Evolutionary conservation across 805 yeast species (phyloP).

Genomic region (Middelhovenomyces tepae): DNA sequence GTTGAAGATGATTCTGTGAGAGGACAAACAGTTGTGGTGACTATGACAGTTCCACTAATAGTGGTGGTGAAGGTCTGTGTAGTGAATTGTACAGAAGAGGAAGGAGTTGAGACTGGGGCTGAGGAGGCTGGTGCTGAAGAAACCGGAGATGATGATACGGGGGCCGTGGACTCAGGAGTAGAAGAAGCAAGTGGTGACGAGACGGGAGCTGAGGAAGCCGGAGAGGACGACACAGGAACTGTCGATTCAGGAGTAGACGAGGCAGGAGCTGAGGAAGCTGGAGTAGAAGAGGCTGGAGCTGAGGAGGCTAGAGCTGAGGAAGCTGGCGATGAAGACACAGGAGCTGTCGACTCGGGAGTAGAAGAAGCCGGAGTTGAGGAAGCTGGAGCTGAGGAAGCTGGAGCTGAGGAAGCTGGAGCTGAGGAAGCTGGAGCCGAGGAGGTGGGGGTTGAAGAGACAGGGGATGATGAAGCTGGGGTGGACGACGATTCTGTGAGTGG

Average conservation of each 20-base stretch:
- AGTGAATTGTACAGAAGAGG: no score
- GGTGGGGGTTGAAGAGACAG: constrained; percentile 16
- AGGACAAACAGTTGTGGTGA: no score
- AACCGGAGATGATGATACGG: constrained; percentile 6
- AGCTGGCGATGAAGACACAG: constrained; percentile 11
- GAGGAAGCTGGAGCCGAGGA: constrained; percentile 16
- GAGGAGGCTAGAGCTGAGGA: constrained; percentile 16
- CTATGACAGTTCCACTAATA: no score
- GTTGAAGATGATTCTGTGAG: no score
- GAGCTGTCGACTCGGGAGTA: constrained; percentile 7
- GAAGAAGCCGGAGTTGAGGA: constrained; percentile 17
- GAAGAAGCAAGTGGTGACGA: constrained; percentile 9
- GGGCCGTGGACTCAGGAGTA: constrained; percentile 5
- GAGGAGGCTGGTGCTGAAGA: no score
- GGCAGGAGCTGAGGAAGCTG: constrained; percentile 13
- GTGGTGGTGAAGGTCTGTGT: no score
- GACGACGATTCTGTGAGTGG: no score
- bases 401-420: constrained; percentile 18
- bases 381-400: constrained; percentile 21
- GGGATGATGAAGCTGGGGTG: constrained; percentile 18
- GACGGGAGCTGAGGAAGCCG: constrained; percentile 12
- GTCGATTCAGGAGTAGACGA: constrained; percentile 20
- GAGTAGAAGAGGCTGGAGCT: constrained; percentile 8
- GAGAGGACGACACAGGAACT: constrained; percentile 19
- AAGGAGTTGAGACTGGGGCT: no score